Base-by-base conservation (phyloP, 169 alveolate genomes). In the Plasmodium cynomolgi region DNA sequence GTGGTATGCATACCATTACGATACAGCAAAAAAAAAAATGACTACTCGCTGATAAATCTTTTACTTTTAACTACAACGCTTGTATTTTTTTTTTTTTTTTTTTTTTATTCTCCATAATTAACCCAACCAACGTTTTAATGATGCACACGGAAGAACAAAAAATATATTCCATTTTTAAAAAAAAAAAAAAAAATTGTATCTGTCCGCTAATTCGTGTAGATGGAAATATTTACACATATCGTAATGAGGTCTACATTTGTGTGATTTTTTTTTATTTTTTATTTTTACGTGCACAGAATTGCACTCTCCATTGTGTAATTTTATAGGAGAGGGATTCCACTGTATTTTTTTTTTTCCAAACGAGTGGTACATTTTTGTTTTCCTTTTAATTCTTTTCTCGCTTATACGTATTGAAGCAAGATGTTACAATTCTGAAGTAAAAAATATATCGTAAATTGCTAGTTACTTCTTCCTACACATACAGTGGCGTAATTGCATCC, bases 231-330 rank as follows among this genome's bases (percentile, higher is more conserved):
- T 82, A 50, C 26, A 82, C 20, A 82, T 82, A 79, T 54, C 58
- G 71, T 82, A 54, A 82, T 54, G 20, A 39, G 79, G 74, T 82
- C 79, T 56, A 71, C 81, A 72, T 37, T 34, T 6, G 39, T 50
- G 15, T 81, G 29, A 13, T 81, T 47, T 83, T 83, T 34, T 68
- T 71, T 44, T 23, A 5, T 20, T 20, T 20, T 20, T 9, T 20
- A 62, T 23, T 62, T 62, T 20, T 62, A 84, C 20, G 93, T 56
- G 93, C 93, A 85, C 93, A 85, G 80, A 47, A 74, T 75, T 85
- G 93, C 93, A 85, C 93, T 56, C 80, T 75, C 74, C 58, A 75
- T 85, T 75, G 33, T 39, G 5, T 74, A 33, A 37, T 50, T 31
- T 50, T 26, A 34, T 75, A 75, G 15, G 54, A 56, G 20, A 44